Percentiles rank a stretch among this genome's conserved stretches.
Evolutionary conservation across 257 asterid species (phyloP).

Genomic region (Salvia miltiorrhiza): DNA sequence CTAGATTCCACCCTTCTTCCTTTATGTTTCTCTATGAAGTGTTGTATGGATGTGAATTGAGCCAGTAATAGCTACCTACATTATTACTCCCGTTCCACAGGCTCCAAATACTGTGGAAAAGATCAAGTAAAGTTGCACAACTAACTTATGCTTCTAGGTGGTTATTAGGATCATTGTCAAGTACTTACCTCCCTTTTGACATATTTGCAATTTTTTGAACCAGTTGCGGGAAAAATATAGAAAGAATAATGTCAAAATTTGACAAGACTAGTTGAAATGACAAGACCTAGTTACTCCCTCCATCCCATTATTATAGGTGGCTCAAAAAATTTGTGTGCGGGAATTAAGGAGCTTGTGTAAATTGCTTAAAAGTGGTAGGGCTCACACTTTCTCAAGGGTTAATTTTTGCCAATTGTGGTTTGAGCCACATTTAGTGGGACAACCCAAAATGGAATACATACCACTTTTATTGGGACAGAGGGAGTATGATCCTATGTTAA

Average conservation of each 20-base stretch:
- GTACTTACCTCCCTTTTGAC: not conserved
- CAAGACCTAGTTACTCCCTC: not conserved
- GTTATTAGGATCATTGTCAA: not conserved
- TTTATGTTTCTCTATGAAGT: not conserved
- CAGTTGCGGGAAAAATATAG: not conserved
- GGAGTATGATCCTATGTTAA: not conserved
- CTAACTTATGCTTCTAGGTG: not conserved
- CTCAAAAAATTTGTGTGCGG: too few relatives aligned
- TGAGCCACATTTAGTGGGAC: too few relatives aligned
- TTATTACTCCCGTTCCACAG: not conserved
- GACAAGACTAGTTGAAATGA: not conserved
- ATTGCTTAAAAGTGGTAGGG: too few relatives aligned
- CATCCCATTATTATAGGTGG: too few relatives aligned
- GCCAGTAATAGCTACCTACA: not conserved
- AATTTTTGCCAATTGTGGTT: too few relatives aligned
- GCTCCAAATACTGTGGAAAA: too few relatives aligned
- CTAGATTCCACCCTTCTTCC: not conserved
- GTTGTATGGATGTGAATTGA: not conserved
- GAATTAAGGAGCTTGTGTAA: too few relatives aligned
- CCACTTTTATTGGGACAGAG: too few relatives aligned
- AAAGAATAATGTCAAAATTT: not conserved
- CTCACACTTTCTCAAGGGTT: too few relatives aligned
- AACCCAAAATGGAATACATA: too few relatives aligned
- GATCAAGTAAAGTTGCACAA: too few relatives aligned
- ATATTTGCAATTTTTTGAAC: too few relatives aligned